Base-by-base conservation (phyloP, 495 filamentous ascomycete species). In the Penicillium bialowiezense region DNA sequence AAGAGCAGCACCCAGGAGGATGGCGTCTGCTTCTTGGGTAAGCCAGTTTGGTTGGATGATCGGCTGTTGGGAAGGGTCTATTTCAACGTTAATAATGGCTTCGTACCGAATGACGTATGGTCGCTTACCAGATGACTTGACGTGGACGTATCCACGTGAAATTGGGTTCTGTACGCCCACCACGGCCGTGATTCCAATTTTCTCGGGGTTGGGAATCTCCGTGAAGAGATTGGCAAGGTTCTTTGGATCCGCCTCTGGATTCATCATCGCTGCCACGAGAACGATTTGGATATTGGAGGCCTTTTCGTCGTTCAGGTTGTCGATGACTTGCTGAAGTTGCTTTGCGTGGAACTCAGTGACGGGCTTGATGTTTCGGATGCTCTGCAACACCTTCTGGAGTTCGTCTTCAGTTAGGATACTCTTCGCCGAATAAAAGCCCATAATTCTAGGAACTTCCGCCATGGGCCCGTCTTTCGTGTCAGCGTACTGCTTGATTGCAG, bases 71-170 rank as follows among this genome's bases (percentile, higher is more conserved):
- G 57, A 35, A 2, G 63, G 63, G 21, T 66, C 60, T 55, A 19
- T 3, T 15, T 17, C 1, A 12, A 32, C 29, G 31, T 51, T 19
- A 50, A 31, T 26, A 7, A 3, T 5, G 7, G 10, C 12, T 32
- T 12, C 12, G 29, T 32, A 13, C 8, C 8, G 12, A 21, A 15
- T 12, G 18, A 5, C 7, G 19, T 14, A n/a, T 8, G n/a, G n/a
- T 31, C 8, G 32, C 48, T 34, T 49, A 44, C 60, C 62, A 7
- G 65, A 18, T 14, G 60, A 68, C 0, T 58, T 52, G 36, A 82
- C 79, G 58, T 85, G 82, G 31, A 83, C 72, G 18, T 55, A 73
- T 4, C 82, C 82, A 3, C 81, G 74, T 0, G 79, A 79, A 19
- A 79, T 71, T 0, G 65, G 65, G 29, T 65, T 64, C 41, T 66